These are phyloP conservation scores for Tetrapyrgos nigripes DNA, from an alignment of 1,284 basidiomycete genomes.

Conservation along the genomic window DNA sequence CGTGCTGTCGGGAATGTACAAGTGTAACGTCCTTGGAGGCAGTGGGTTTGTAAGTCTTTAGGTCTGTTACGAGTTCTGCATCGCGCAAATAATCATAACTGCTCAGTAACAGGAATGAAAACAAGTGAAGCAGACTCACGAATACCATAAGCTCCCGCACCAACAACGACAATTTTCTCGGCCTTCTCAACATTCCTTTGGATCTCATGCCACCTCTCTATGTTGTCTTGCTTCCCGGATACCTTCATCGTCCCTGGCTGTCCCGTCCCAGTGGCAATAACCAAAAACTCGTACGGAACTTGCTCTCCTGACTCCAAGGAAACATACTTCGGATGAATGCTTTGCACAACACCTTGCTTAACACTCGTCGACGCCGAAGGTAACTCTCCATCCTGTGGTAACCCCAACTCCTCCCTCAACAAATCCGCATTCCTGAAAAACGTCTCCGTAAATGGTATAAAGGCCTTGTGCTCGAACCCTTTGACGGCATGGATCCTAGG, in stretches of 20 bases:
- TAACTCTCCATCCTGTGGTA: not conserved
- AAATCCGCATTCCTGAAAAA: slow-evolving; percentile 22
- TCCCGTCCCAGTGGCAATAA: slow-evolving; percentile 12
- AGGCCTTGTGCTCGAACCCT: slow-evolving; percentile 48
- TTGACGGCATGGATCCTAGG: slow-evolving; percentile 49
- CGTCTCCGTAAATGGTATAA: slow-evolving; percentile 47
- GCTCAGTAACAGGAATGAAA: not conserved
- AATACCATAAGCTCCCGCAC: slow-evolving; percentile 17
- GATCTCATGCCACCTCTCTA: not conserved
- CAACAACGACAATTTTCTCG: slow-evolving; percentile 14
- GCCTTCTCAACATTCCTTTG: slow-evolving; percentile 14
- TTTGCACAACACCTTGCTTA: slow-evolving; percentile 26
- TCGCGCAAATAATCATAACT: not conserved
- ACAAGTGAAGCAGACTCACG: slow-evolving; percentile 4
- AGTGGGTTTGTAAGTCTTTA: slow-evolving; percentile 13
- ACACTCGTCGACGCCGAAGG: slow-evolving; percentile 29
- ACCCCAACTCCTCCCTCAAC: not conserved
- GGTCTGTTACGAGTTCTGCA: slow-evolving; percentile 12
- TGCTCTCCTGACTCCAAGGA: slow-evolving; percentile 26
- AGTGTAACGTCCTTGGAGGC: slow-evolving; percentile 13
- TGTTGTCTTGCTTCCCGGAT: slow-evolving; percentile 4
- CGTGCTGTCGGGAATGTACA: slow-evolving; percentile 13
- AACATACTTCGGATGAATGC: slow-evolving; percentile 28
- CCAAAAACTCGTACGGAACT: slow-evolving; percentile 12
- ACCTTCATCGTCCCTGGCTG: slow-evolving; percentile 1